Evolutionary conservation across 2,329 filamentous ascomycete genomes (phyloP), one percentile per base, ranked within the genome.

Genomic region (Phialophora expanda): DNA sequence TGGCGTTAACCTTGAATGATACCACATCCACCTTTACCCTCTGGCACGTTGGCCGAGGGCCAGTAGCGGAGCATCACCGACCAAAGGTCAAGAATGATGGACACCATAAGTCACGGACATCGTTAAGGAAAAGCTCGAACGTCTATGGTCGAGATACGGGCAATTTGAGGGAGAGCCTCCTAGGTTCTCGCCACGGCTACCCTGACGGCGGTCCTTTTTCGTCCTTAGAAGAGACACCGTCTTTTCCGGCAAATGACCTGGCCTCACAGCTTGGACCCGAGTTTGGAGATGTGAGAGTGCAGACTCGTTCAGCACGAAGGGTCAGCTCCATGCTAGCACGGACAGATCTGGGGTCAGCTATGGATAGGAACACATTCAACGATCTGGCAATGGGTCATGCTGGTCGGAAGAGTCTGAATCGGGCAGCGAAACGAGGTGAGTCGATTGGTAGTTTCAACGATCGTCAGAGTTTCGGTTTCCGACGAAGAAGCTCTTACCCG

Each of bases 261-360:
- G 89, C 89, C 2, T 85, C 89, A 2, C 87, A 89, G 0, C 78
- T 94, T n/a, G 90, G 91, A 62, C 85, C 90, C 50, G 90, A 92
- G 64, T 83, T 85, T 66, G 81, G 79, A 24, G 79, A 83, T 62
- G 80, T 84, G 34, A 82, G 84, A 30, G 82, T 84, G 55, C 83
- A 84, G 20, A 78, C 78, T n/a, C 85, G 84, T 69, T 84, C 86
- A 51, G 87, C 86, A n/a, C 87, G 95, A 51, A 87, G 95, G 58
- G 90, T 98, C 28, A 99, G 95, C 80, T 98, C 94, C 17, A 86
- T 97, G 79, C 83, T 97, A 61, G 93, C 93, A 17, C 86, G 94
- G 73, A 90, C 91, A 34, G 94, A 97, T 75, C 81, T 97, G 22
- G 94, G 92, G 0, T 89, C 91, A 9, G 95, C 90, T 17, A 91